Conservation (phyloP, 2,329 filamentous ascomycete species). For the Clonostachys solani region DNA sequence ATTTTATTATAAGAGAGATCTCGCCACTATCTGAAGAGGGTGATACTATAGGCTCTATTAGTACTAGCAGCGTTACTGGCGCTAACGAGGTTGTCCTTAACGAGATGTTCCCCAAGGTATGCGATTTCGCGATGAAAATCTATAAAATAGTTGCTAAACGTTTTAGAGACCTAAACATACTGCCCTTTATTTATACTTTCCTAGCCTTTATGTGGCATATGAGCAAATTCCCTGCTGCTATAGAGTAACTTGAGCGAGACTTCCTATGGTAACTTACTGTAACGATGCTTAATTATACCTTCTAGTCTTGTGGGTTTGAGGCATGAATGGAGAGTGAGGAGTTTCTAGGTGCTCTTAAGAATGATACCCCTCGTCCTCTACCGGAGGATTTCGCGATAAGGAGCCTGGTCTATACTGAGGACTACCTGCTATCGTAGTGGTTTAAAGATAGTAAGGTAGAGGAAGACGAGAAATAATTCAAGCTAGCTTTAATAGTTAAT, state of each 20-base stretch:
- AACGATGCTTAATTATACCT: conserved; percentile 29
- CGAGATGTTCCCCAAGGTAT: conserved; percentile 26
- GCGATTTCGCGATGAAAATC: conserved; percentile 34
- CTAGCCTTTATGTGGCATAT: conserved; percentile 54
- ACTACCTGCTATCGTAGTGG: conserved; percentile 55
- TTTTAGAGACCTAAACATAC: conserved; percentile 51
- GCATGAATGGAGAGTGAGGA: conserved; percentile 30
- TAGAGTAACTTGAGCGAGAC: conserved; percentile 32
- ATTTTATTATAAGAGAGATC: conserved; percentile 38
- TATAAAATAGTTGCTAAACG: conserved; percentile 43
- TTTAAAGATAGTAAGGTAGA: conserved; percentile 55
- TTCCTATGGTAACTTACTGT: conserved; percentile 48
- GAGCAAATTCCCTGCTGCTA: conserved; percentile 31
- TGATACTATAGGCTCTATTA: conserved; percentile 3
- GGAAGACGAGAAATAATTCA: conserved; percentile 64
- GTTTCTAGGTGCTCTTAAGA: conserved; percentile 42
- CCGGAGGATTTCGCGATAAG: conserved; percentile 67
- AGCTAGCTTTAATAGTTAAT: conserved; percentile 52
- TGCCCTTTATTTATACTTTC: conserved; percentile 59
- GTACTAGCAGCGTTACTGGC: too few relatives aligned
- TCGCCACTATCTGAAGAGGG: conserved; percentile 15
- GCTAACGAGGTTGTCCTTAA: conserved; percentile 10
- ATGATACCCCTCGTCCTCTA: conserved; percentile 46
- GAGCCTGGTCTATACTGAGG: conserved; percentile 56
- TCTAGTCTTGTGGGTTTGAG: conserved; percentile 13